Conservation (phyloP, 225 moss, liverwort and hornwort genomes). For the Neckera pumila region DNA sequence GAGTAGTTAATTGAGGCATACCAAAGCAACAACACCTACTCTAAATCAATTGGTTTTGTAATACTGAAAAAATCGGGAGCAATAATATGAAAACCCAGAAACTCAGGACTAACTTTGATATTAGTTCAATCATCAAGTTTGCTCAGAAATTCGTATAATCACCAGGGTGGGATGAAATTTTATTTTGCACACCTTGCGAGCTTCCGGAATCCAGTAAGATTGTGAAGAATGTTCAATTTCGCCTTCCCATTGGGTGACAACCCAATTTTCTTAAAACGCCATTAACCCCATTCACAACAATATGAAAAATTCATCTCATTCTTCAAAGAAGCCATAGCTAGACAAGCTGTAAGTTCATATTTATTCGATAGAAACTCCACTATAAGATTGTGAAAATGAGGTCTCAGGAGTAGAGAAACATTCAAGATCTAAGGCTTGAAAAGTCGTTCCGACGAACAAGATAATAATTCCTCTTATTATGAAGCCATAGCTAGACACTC, state of each 20-base stretch:
- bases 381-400: not conserved
- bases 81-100: not conserved
- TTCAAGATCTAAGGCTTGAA: not conserved
- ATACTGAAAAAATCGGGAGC: not conserved
- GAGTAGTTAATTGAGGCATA: not conserved
- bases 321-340: not conserved
- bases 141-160: not conserved
- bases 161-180: not conserved
- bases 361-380: not conserved
- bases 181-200: slow-evolving; percentile 20
- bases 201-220: slow-evolving; percentile 49
- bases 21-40: not conserved
- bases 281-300: not conserved
- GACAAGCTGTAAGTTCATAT: not conserved
- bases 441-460: not conserved
- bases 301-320: not conserved
- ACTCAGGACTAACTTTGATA: not conserved
- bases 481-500: not conserved
- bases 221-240: slow-evolving; percentile 31
- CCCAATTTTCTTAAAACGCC: slow-evolving; percentile 11
- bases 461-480: not conserved
- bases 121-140: not conserved
- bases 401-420: not conserved
- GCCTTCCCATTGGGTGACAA: slow-evolving; percentile 21
- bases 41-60: not conserved